phyloP scores from a whole-genome alignment of 2,329 filamentous ascomycete genomes.

The Ophiocordyceps camponoti-rufipedis region DNA sequence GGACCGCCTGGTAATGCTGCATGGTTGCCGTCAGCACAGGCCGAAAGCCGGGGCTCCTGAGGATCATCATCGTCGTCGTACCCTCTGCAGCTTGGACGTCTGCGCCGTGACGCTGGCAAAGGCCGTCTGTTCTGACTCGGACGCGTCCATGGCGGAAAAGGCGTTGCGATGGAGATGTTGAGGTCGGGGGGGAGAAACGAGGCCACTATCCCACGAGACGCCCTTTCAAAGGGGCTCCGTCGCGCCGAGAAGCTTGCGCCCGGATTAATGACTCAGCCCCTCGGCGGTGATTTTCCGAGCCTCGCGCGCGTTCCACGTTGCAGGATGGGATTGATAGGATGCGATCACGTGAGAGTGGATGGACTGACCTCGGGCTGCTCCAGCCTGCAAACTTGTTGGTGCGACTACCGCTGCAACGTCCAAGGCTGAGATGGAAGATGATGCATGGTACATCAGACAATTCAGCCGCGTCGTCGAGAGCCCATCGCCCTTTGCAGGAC shows the following conservation, averaged over 20 bases:
- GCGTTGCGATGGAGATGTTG: neutral
- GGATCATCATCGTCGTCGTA: constrained; percentile 19
- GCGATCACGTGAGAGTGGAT: no score
- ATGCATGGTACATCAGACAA: no score
- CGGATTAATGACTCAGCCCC: neutral
- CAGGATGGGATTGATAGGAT: no score
- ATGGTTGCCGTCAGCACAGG: neutral
- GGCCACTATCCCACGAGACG: neutral
- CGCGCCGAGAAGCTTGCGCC: constrained; percentile 26
- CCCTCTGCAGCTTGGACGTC: constrained; percentile 55
- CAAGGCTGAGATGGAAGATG: no score
- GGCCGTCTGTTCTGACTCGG: constrained; percentile 77
- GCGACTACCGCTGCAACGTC: no score
- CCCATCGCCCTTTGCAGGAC: no score
- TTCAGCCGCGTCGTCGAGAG: no score
- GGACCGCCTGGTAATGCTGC: constrained; percentile 82
- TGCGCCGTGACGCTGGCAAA: constrained; percentile 81
- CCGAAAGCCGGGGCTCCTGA: neutral
- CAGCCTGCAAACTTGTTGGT: no score
- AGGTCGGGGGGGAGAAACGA: neutral
- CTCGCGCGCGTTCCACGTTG: neutral
- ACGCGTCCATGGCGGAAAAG: constrained; percentile 51
- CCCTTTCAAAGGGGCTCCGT: constrained; percentile 28
- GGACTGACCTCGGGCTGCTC: no score
- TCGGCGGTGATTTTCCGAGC: neutral